Conservation (phyloP, 306 rosid genomes). For the Carpinus fangiana region DNA sequence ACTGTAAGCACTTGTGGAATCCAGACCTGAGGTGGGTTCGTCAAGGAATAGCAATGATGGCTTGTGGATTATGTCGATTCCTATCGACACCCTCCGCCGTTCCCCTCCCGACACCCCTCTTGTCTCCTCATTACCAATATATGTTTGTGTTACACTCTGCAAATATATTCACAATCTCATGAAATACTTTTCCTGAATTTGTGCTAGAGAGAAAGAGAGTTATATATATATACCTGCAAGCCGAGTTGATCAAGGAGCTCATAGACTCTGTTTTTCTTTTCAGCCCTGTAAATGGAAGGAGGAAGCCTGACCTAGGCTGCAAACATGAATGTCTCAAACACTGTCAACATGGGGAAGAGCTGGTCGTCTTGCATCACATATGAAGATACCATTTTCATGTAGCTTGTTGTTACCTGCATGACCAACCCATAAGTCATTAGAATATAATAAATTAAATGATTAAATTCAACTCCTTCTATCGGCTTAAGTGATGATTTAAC, state of each 20-base stretch:
- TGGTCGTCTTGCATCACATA: slow-evolving; percentile 97
- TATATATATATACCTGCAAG: slow-evolving; percentile 52
- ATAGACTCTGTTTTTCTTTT: slow-evolving; percentile 68
- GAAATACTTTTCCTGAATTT: not conserved
- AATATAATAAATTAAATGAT: too few species aligned
- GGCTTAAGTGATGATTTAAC: too few species aligned
- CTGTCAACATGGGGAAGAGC: slow-evolving; percentile 83
- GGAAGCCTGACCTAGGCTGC: slow-evolving; percentile 93
- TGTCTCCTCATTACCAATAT: slow-evolving; percentile 78
- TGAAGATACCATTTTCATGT: slow-evolving; percentile 92
- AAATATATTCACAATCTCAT: slow-evolving; percentile 1
- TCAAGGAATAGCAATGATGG: slow-evolving; percentile 79
- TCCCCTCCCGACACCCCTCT: slow-evolving; percentile 95
- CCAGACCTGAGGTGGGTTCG: slow-evolving; percentile 94
- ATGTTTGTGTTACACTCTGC: slow-evolving; percentile 77
- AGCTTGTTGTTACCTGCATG: slow-evolving; percentile 73
- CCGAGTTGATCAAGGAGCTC: slow-evolving; percentile 75
- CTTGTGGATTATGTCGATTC: slow-evolving; percentile 82
- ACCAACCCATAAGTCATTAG: not conserved
- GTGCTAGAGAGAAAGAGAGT: not conserved
- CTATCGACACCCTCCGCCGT: slow-evolving; percentile 78
- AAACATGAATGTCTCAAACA: slow-evolving; percentile 85
- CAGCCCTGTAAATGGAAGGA: slow-evolving; percentile 61
- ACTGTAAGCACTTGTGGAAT: slow-evolving; percentile 84
- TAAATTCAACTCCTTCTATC: too few species aligned